phyloP scores from a whole-genome alignment of 257 asterid species.

The Sherardia arvensis region DNA sequence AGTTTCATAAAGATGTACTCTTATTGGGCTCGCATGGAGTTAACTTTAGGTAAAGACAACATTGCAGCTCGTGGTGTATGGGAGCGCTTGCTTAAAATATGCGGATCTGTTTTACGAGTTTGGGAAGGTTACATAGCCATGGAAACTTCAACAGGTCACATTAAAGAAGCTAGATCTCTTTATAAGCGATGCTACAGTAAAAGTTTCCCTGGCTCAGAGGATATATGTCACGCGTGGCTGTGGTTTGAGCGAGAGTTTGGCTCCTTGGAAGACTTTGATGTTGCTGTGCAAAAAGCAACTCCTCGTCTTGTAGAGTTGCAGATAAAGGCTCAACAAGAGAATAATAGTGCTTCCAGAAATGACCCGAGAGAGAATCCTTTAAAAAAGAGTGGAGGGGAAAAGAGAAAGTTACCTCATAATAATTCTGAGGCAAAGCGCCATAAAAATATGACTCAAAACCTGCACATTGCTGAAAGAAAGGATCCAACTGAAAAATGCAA shows the following conservation, averaged over 20 bases:
- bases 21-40: conserved; percentile 90
- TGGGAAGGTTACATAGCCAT: conserved; percentile 74
- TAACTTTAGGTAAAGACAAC: conserved; percentile 55
- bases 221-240: conserved; percentile 83
- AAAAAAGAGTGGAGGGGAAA: no score
- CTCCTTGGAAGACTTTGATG: conserved; percentile 69
- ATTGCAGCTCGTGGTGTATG: conserved; percentile 92
- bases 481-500: no score
- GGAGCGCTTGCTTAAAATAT: conserved; percentile 84
- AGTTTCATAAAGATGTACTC: conserved; percentile 46
- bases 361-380: no score
- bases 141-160: conserved; percentile 73
- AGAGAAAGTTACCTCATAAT: no score
- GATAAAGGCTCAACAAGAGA: no score
- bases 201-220: conserved; percentile 90
- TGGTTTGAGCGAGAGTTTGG: conserved; percentile 94
- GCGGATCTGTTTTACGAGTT: conserved; percentile 85
- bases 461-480: no score
- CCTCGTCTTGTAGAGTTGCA: no score
- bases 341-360: no score
- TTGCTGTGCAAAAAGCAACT: conserved; percentile 78
- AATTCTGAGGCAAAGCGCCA: no score
- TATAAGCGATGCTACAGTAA: conserved; percentile 84
- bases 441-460: no score
- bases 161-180: conserved; percentile 84